phyloP scores from a whole-genome alignment of 179 eudicot genomes.

The Spinacia oleracea region DNA sequence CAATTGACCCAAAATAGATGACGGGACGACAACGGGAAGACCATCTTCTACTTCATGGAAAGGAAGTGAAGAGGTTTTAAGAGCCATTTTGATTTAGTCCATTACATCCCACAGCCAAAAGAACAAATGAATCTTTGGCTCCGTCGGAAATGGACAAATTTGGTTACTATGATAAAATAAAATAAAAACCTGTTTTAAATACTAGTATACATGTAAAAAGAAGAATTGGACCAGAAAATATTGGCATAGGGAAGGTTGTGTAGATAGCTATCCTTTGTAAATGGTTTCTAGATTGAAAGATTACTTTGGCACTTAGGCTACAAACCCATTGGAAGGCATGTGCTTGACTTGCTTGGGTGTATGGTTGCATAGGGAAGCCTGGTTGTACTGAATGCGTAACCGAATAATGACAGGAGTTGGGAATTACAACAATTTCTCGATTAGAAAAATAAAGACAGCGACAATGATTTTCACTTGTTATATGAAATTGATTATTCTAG shows the following conservation, averaged over 20 bases:
- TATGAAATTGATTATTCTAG: background rate
- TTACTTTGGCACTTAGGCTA: too few relatives aligned
- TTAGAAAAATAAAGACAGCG: background rate
- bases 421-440: background rate
- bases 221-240: background rate
- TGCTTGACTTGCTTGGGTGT: constrained; percentile 1
- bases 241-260: background rate
- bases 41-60: too few relatives aligned
- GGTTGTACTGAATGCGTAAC: background rate
- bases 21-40: too few relatives aligned
- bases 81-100: too few relatives aligned
- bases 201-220: background rate
- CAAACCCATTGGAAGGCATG: background rate
- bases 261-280: background rate
- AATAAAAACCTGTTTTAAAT: too few relatives aligned
- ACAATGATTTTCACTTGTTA: background rate
- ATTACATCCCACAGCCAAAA: too few relatives aligned
- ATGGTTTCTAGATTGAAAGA: background rate
- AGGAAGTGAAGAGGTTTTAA: too few relatives aligned
- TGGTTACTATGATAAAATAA: too few relatives aligned
- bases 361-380: background rate
- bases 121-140: too few relatives aligned
- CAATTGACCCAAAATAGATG: too few relatives aligned
- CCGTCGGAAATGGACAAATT: too few relatives aligned
- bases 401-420: background rate